These are phyloP conservation scores for Phaffomyces thermotolerans DNA, from an alignment of 805 yeast species.

Conservation along the genomic window DNA sequence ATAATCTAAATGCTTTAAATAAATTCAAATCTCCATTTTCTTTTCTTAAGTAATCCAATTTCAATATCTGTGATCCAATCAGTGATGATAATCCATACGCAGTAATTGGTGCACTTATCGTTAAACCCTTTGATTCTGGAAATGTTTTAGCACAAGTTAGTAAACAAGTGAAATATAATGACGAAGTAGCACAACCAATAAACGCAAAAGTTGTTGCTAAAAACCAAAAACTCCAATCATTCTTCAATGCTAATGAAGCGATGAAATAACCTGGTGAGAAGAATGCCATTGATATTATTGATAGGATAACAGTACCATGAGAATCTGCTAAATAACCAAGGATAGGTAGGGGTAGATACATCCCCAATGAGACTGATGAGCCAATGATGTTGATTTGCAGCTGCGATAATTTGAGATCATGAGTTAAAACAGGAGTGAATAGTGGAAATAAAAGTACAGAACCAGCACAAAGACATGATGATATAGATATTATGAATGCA, in stretches of 20 bases:
- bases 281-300: constrained; percentile 50
- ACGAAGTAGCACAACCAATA: constrained; percentile 67
- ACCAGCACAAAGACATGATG: constrained; percentile 71
- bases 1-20: constrained; percentile 42
- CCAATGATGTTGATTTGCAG: constrained; percentile 67
- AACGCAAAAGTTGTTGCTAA: constrained; percentile 46
- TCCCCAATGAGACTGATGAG: constrained; percentile 67
- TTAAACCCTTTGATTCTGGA: constrained; percentile 67
- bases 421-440: constrained; percentile 63
- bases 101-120: constrained; percentile 84
- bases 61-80: constrained; percentile 58
- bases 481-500: constrained; percentile 51
- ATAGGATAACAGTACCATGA: constrained; percentile 74
- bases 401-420: constrained; percentile 52
- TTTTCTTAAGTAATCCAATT: constrained; percentile 26
- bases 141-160: constrained; percentile 82
- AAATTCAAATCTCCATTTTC: constrained; percentile 34
- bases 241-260: constrained; percentile 33
- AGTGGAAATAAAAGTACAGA: constrained; percentile 78
- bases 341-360: constrained; percentile 77
- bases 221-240: constrained; percentile 24
- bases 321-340: constrained; percentile 78
- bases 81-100: constrained; percentile 81
- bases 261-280: constrained; percentile 64
- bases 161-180: constrained; percentile 63